Base-by-base conservation (phyloP, 2,329 filamentous ascomycete species). In the Dothiorella sarmentorum region DNA sequence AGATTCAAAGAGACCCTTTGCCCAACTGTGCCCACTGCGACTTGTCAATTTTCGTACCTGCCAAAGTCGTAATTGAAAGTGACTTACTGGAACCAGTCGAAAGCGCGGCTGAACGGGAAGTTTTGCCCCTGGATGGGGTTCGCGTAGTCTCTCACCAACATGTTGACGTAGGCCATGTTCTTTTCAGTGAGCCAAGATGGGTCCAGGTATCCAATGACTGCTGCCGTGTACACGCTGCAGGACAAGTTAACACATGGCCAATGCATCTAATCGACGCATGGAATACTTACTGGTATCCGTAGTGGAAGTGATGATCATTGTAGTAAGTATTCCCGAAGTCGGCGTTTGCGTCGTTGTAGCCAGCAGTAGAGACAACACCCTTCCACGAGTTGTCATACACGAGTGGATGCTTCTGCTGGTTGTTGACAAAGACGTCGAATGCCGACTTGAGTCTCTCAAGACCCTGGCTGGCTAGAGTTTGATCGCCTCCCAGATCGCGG, bases 311-410 rank as follows among this genome's bases (percentile, higher is more conserved):
- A 63, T 86, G 82, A 64, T 85, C 82, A 62, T 86, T 94, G 78
- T 93, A 93, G 67, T 85, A 86, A 0, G 87, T 89, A 73, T 97
- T 97, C 63, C 94, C 94, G 74, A 97, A 99, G 70, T 99, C 94
- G 0, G 81, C 80, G 2, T 88, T 86, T 6, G 82, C 71, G 64
- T 95, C 83, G 7, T 85, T 85, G 2, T 91, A 95, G 2, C 85
- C 84, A 4, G 88, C 90, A 7, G 86, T 86, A 0, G 90, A 94
- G 1, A 95, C 89, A 3, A 95, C 76, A 1, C 92, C 92, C 63
- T 89, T 89, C 91, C 91, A 96, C 10, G 79, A 76, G 7, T 70
- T 73, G 60, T 84, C 82, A 62, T 84, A 84, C 3, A 81, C 75
- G 2, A 87, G 74, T 0, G 83, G 84, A 57, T 76, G 87, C 40